Conservation (phyloP, 2,329 filamentous ascomycete genomes). For the Trichoderma sp. region DNA sequence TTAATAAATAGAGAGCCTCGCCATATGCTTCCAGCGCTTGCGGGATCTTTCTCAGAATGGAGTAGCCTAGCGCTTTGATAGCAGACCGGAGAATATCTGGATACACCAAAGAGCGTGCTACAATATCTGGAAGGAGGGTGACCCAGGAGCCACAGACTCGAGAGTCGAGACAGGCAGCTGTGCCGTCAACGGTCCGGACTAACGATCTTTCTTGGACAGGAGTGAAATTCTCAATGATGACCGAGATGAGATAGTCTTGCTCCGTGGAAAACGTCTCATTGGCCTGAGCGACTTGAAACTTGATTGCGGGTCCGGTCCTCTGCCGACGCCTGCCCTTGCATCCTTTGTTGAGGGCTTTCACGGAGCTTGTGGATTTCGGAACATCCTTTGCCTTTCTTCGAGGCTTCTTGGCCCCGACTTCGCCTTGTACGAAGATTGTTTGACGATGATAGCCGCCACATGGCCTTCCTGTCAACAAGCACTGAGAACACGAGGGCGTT, state of each 20-base stretch:
- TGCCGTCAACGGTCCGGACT: neutral
- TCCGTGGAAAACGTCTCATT: neutral
- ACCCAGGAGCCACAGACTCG: neutral
- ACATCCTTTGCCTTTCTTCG: neutral
- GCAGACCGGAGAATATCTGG: neutral
- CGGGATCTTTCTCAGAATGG: neutral
- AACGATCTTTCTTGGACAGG: neutral
- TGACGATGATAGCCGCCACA: neutral
- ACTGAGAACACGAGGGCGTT: neutral
- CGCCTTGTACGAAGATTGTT: neutral
- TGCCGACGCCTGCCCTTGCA: neutral
- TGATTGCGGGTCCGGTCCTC: neutral
- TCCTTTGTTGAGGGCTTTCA: neutral
- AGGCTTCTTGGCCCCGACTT: neutral
- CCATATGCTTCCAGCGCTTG: neutral
- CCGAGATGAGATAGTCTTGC: neutral
- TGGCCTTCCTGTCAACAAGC: neutral
- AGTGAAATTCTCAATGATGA: neutral
- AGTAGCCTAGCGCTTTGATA: neutral
- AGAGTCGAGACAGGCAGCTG: neutral
- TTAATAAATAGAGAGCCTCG: neutral
- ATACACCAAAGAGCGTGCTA: neutral
- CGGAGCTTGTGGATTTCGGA: neutral
- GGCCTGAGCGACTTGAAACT: neutral
- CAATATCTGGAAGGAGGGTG: neutral